Evolutionary conservation across 2,329 filamentous ascomycete species (phyloP).

Genomic region (Exophiala bonariae): DNA sequence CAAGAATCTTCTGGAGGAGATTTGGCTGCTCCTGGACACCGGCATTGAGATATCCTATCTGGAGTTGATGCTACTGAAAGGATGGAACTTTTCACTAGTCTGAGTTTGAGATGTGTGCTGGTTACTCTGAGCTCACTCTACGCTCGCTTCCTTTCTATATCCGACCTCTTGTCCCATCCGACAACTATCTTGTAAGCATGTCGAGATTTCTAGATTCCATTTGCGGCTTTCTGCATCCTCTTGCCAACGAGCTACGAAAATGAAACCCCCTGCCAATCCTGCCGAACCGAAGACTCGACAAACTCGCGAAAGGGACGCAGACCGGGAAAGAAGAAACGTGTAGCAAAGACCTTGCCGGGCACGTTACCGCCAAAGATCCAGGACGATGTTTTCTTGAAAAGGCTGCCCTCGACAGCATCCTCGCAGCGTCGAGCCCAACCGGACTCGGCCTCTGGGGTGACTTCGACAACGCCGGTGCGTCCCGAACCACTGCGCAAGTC

Average conservation of each 20-base stretch:
- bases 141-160: no score
- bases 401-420: slow-evolving; percentile 27
- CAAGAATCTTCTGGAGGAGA: neutral
- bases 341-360: slow-evolving; percentile 47
- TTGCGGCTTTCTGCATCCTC: neutral
- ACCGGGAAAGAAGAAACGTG: slow-evolving; percentile 5
- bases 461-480: slow-evolving; percentile 45
- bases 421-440: slow-evolving; percentile 52
- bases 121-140: no score
- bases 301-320: neutral
- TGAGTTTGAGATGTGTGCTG: neutral
- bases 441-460: slow-evolving; percentile 45
- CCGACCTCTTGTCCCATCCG: no score
- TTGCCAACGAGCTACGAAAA: neutral
- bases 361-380: slow-evolving; percentile 54
- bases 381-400: slow-evolving; percentile 52
- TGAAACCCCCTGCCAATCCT: neutral
- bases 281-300: neutral
- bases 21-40: neutral
- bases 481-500: neutral
- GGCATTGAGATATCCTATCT: neutral
- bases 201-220: neutral
- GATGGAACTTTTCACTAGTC: slow-evolving; percentile 2
- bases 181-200: no score
- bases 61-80: slow-evolving; percentile 1